Evolutionary conservation across 495 filamentous ascomycete genomes (phyloP).

Genomic region (Aspergillus funiculosus): DNA sequence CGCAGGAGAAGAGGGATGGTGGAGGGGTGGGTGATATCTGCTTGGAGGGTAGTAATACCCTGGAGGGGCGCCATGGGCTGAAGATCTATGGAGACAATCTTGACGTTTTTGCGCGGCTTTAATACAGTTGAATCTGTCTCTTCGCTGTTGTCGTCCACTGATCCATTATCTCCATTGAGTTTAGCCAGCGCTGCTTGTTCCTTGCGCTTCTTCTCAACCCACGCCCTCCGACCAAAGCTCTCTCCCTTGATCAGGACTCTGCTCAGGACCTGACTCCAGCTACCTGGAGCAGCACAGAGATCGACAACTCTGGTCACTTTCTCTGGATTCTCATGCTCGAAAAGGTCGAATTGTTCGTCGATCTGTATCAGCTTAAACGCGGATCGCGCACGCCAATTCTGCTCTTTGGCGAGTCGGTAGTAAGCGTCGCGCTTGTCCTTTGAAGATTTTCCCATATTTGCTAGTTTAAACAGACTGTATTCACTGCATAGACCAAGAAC

Average conservation of each 20-base stretch:
- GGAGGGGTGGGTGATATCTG: conserved; percentile 94
- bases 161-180: conserved; percentile 28
- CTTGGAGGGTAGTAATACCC: conserved; percentile 83
- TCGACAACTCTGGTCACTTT: conserved; percentile 89
- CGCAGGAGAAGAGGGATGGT: conserved; percentile 83
- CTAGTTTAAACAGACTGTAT: neutral
- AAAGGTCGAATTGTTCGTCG: conserved; percentile 94
- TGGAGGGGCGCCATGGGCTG: conserved; percentile 92
- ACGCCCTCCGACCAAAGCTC: conserved; percentile 75
- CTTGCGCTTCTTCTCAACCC: conserved; percentile 70
- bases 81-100: conserved; percentile 91
- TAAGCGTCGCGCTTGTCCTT: conserved; percentile 99
- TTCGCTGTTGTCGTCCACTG: conserved; percentile 11
- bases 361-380: conserved; percentile 97
- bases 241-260: conserved; percentile 88
- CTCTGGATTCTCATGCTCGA: conserved; percentile 53
- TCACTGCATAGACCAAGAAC: too few relatives aligned
- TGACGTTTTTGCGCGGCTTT: conserved; percentile 66
- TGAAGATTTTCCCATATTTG: conserved; percentile 87
- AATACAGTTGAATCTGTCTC: conserved; percentile 29
- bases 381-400: conserved; percentile 93
- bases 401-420: conserved; percentile 95
- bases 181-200: conserved; percentile 41
- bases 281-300: conserved; percentile 91
- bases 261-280: conserved; percentile 94